Percentiles rank a stretch among this genome's conserved stretches.
These are phyloP conservation scores for Hericium rajendrae DNA, from an alignment of 768 basidiomycete species.

Conservation along the genomic window DNA sequence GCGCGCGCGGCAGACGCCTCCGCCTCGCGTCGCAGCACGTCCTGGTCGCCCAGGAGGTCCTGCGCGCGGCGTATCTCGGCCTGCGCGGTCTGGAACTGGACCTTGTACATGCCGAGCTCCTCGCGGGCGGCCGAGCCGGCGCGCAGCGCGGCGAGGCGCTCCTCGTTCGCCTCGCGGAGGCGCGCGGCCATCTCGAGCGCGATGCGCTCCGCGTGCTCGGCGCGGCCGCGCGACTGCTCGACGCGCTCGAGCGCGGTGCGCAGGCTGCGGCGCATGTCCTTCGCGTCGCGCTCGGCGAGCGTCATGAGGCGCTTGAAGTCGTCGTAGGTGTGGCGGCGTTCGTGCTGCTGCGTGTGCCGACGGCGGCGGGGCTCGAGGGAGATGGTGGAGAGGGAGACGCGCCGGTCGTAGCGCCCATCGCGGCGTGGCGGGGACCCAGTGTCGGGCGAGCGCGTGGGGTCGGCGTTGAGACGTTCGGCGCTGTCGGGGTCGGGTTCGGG, in stretches of 20 bases:
- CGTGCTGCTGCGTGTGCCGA: slow-evolving; percentile 6
- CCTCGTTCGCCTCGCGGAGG: slow-evolving; percentile 31
- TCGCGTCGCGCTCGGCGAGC: slow-evolving; percentile 13
- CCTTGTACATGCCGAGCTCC: slow-evolving; percentile 36
- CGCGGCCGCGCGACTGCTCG: slow-evolving; percentile 32
- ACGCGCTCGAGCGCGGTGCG: slow-evolving; percentile 23
- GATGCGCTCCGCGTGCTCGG: slow-evolving; percentile 34
- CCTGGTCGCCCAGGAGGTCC: slow-evolving; percentile 32
- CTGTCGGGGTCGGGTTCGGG: neutral
- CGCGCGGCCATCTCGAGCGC: slow-evolving; percentile 37
- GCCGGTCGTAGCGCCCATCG: neutral
- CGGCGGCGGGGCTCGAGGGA: slow-evolving; percentile 14
- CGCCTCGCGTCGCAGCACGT: slow-evolving; percentile 33
- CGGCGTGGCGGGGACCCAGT: neutral
- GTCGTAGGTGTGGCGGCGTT: slow-evolving; percentile 7
- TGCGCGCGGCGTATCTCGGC: slow-evolving; percentile 34
- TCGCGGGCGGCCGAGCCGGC: slow-evolving; percentile 28
- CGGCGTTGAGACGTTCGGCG: neutral
- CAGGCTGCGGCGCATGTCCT: slow-evolving; percentile 20
- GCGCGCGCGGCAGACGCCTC: slow-evolving; percentile 37
- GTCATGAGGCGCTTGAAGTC: slow-evolving; percentile 13
- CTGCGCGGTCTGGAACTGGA: slow-evolving; percentile 36
- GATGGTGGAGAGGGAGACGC: slow-evolving; percentile 7
- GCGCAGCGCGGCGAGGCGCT: slow-evolving; percentile 28
- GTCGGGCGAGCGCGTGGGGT: neutral